Evolutionary conservation across 2,329 filamentous ascomycete genomes (phyloP).

Genomic region (Trichophyton mentagrophytes): DNA sequence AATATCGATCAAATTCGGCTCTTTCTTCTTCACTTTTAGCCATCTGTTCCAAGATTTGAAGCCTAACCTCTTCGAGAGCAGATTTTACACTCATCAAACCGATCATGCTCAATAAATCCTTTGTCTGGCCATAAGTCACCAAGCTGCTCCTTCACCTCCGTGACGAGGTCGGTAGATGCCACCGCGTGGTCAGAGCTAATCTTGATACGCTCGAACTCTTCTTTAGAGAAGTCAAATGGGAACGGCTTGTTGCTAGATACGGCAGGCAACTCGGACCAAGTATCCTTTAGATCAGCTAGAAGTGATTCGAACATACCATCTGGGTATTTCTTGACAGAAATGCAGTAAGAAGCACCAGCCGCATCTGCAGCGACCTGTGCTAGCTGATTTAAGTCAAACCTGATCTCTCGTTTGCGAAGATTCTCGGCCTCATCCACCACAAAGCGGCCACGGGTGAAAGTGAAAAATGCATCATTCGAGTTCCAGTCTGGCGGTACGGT

Average conservation of each 20-base stretch:
- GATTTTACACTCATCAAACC: conserved; percentile 10
- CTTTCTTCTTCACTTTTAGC: conserved; percentile 4
- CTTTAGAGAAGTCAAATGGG: neutral
- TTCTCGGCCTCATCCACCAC: conserved; percentile 18
- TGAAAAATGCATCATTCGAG: conserved; percentile 19
- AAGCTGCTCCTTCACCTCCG: neutral
- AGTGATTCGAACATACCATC: conserved; percentile 23
- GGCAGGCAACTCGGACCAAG: conserved; percentile 17
- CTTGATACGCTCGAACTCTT: neutral
- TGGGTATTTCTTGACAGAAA: conserved; percentile 22
- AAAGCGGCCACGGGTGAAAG: conserved; percentile 22
- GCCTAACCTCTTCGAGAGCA: conserved; percentile 3
- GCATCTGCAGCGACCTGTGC: conserved; percentile 20
- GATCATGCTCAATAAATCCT: conserved; percentile 7
- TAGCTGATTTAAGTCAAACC: conserved; percentile 26
- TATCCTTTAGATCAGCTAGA: conserved; percentile 20
- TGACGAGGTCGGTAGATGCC: conserved; percentile 5
- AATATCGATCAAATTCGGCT: conserved; percentile 2
- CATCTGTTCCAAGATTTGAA: conserved; percentile 4
- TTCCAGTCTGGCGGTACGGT: conserved; percentile 19
- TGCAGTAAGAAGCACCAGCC: conserved; percentile 20
- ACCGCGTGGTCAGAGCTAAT: neutral
- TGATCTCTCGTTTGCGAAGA: conserved; percentile 11
- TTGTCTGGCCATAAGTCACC: conserved; percentile 10
- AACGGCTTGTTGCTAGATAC: conserved; percentile 11